Conservation (phyloP, 192 early-diverging fungal species). For the Linnemannia zychae region DNA sequence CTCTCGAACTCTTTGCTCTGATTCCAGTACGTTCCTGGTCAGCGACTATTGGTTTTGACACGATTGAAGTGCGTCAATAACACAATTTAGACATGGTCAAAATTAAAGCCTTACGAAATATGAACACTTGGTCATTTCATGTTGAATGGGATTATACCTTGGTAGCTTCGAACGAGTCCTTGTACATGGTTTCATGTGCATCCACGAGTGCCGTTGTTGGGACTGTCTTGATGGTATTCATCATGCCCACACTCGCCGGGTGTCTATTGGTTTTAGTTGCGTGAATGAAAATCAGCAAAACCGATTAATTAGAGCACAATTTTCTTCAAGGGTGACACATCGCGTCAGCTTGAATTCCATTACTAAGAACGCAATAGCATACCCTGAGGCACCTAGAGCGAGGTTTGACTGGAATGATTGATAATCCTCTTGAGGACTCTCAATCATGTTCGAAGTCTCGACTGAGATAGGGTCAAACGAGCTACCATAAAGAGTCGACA, state of each 20-base stretch:
- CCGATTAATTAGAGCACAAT: background rate
- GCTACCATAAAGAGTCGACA: background rate
- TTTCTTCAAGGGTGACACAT: background rate
- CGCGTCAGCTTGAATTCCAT: background rate
- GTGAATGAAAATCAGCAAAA: background rate
- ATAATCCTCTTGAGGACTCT: constrained; percentile 55
- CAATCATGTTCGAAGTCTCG: constrained; percentile 50
- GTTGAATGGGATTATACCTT: constrained; percentile 2
- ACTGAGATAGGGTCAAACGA: constrained; percentile 34
- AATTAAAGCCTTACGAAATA: background rate
- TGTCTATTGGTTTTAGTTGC: constrained; percentile 4
- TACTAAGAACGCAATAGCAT: background rate
- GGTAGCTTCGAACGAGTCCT: constrained; percentile 45
- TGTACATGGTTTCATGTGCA: constrained; percentile 54
- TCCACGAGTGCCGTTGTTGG: constrained; percentile 29
- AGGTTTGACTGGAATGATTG: constrained; percentile 56
- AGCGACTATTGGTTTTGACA: constrained; percentile 14
- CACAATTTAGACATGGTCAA: background rate
- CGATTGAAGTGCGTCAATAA: background rate
- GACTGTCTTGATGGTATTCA: constrained; percentile 32
- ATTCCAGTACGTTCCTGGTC: constrained; percentile 26
- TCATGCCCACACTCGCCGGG: constrained; percentile 31
- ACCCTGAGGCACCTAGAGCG: constrained; percentile 35
- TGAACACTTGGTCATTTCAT: background rate
- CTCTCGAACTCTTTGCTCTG: constrained; percentile 28